phyloP scores from a whole-genome alignment of 2,329 filamentous ascomycete species.

The Colletotrichum magnum region DNA sequence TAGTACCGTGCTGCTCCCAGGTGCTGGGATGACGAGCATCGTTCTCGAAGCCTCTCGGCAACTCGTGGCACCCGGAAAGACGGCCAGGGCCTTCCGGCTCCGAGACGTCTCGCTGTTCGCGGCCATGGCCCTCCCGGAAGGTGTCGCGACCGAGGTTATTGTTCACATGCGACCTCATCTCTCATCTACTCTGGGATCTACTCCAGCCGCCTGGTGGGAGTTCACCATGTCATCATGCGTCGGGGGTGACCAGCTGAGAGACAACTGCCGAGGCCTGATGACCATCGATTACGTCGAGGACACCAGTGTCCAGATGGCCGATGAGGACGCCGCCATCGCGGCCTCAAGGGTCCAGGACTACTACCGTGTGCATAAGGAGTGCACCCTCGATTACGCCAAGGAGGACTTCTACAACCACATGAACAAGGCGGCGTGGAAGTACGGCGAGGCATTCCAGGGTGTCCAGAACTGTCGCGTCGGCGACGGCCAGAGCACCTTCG shows the following conservation, averaged over 20 bases:
- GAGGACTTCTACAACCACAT: constrained; percentile 12
- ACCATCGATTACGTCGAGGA: constrained; percentile 18
- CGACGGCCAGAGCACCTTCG: constrained; percentile 4
- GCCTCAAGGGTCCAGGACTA: constrained; percentile 1
- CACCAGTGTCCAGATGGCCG: constrained; percentile 15
- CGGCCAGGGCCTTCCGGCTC: constrained; percentile 26
- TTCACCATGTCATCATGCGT: constrained; percentile 23
- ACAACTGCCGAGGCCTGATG: constrained; percentile 24
- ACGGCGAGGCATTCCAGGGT: constrained; percentile 4
- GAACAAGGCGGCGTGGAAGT: neutral
- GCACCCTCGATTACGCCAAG: neutral
- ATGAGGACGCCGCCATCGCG: neutral
- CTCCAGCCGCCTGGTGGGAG: constrained; percentile 21
- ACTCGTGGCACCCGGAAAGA: constrained; percentile 27
- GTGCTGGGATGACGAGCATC: constrained; percentile 48
- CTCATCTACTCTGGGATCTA: constrained; percentile 4
- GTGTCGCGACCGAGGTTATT: constrained; percentile 32
- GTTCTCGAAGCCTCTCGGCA: constrained; percentile 47
- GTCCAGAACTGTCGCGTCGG: constrained; percentile 8
- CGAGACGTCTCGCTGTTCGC: constrained; percentile 32
- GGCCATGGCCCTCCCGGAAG: constrained; percentile 26
- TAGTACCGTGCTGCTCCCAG: constrained; percentile 47
- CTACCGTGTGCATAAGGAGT: neutral
- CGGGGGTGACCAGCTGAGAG: neutral
- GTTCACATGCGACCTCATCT: constrained; percentile 29